These are phyloP conservation scores for Phytophthora pinifolia DNA, from an alignment of 352 stramenopile species.

Conservation along the genomic window DNA sequence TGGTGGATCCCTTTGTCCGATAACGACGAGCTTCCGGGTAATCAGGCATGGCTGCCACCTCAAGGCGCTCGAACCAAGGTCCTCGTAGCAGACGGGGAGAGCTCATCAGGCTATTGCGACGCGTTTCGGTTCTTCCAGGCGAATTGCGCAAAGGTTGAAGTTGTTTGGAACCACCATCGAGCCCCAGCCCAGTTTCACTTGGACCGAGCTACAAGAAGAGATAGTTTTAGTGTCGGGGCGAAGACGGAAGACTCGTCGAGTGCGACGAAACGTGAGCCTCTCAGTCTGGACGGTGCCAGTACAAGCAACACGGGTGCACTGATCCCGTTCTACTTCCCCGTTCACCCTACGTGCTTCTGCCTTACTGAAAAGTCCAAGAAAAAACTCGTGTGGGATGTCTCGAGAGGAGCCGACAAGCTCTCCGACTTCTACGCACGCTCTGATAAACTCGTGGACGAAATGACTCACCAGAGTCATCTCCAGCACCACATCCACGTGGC, in stretches of 20 bases:
- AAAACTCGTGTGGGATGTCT: slow-evolving; percentile 69
- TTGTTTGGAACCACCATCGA: slow-evolving; percentile 58
- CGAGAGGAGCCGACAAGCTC: slow-evolving; percentile 57
- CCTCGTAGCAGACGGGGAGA: neutral
- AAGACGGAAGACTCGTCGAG: neutral
- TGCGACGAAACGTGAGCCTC: neutral
- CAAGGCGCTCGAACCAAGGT: slow-evolving; percentile 7
- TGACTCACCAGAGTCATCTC: slow-evolving; percentile 64
- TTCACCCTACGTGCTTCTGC: slow-evolving; percentile 78
- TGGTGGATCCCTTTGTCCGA: slow-evolving; percentile 43
- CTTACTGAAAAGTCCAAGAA: slow-evolving; percentile 73
- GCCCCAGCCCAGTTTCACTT: neutral
- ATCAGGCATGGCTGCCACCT: slow-evolving; percentile 1
- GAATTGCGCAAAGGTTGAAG: slow-evolving; percentile 64
- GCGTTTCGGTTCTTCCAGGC: slow-evolving; percentile 70
- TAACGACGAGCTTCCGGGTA: slow-evolving; percentile 6
- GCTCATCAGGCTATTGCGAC: slow-evolving; percentile 36
- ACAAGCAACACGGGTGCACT: slow-evolving; percentile 11
- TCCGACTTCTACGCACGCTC: slow-evolving; percentile 66
- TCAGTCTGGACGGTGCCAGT: slow-evolving; percentile 2
- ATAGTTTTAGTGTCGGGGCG: neutral
- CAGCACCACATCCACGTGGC: slow-evolving; percentile 35
- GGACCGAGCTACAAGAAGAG: neutral
- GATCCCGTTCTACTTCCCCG: slow-evolving; percentile 71
- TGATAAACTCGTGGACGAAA: slow-evolving; percentile 73